phyloP scores from a whole-genome alignment of 148 eudicot genomes.

The Persicaria tinctoria region DNA sequence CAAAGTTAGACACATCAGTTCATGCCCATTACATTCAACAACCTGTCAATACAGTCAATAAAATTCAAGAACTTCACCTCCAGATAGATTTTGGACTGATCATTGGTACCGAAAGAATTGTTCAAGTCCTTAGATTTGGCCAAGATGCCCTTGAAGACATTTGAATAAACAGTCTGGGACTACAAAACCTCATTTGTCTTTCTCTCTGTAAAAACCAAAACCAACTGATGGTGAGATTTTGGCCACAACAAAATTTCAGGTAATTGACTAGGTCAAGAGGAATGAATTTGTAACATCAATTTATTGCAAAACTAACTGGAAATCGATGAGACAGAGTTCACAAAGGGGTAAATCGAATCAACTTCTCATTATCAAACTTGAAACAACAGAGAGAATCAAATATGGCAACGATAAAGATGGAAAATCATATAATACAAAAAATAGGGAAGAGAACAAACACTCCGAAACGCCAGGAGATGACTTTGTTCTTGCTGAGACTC shows the following conservation, averaged over 20 bases:
- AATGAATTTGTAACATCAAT: background rate
- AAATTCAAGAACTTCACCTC: too few species aligned
- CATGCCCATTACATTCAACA: too few species aligned
- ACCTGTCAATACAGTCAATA: too few species aligned
- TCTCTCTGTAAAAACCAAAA: constrained; percentile 45
- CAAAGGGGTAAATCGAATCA: background rate
- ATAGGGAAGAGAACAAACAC: constrained; percentile 35
- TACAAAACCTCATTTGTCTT: constrained; percentile 93
- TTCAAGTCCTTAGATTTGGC: too few species aligned
- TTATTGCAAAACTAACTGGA: background rate
- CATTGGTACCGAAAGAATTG: too few species aligned
- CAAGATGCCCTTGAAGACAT: constrained; percentile 80
- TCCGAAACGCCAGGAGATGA: constrained; percentile 90
- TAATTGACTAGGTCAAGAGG: background rate
- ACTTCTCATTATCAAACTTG: background rate
- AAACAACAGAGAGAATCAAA: background rate
- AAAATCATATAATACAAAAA: background rate
- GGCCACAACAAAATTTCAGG: background rate
- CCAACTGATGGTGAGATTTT: background rate
- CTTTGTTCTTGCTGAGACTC: constrained; percentile 58
- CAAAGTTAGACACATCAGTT: too few species aligned
- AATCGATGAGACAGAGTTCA: background rate
- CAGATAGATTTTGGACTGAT: too few species aligned
- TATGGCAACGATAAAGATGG: background rate
- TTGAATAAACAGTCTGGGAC: constrained; percentile 85